Evolutionary conservation across 768 basidiomycete species (phyloP), one percentile per base, ranked within the genome.

Genomic region (Phylloporus arenicola): DNA sequence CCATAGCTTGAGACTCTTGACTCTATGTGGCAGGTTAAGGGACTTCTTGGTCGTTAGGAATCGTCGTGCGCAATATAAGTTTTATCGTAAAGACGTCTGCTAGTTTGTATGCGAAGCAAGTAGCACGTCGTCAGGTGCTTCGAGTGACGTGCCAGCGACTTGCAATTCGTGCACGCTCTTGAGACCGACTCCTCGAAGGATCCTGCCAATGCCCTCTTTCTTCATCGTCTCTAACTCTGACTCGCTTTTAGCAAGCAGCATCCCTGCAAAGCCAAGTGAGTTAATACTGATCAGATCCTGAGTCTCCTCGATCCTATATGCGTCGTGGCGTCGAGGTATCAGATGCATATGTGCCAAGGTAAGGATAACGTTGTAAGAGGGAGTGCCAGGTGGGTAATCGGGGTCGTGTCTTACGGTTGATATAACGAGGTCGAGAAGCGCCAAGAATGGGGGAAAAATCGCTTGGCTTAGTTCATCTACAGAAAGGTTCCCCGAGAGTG

Each of bases 241-340:
- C 47, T 86, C 80, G 55, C 86, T 91, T 72, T 87, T 91, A 22
- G 89, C 91, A 48, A 96, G 78, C 53, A 96, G 59, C 84, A 90
- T 82, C 1, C 94, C 94, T 7, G 91, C 88, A 64, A 86, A 96
- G 13, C 90, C 94, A 43, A 96, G 75, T 40, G 94, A 78, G 66
- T 97, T 96, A 38, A 97, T 75, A 59, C 81, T 80, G 24, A 97
- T 60, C 47, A 67, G 53, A 30, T 81, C 77, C n/a, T 80, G 79
- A 3, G 78, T 79, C 44, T 72, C 74, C 47, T 68, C 53, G 5
- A 87, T 67, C 11, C 60, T 65, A 65, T 85, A 77, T n/a, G 65
- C 68, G 62, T 92, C 90, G 29, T 69, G 68, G 43, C 74, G 74
- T 34, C 94, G 82, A 27, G 94, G 94, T 60, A 97, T 81, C 50